Evolutionary conservation across 2,329 filamentous ascomycete genomes (phyloP), one percentile per base, ranked within the genome.

Genomic region (Geoglossum cookeanum): DNA sequence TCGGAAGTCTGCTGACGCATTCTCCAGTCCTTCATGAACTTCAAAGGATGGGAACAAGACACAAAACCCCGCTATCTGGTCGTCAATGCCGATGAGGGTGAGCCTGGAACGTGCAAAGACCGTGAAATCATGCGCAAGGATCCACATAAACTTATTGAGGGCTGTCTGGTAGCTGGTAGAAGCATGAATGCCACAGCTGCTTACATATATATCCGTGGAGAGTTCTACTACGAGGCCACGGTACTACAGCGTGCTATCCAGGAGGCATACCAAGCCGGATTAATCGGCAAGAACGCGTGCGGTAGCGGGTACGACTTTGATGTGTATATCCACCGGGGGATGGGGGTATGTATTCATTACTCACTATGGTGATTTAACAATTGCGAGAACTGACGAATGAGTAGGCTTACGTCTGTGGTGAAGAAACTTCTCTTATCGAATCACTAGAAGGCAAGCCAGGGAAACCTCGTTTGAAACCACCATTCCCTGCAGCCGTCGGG

Each of bases 101-200:
- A 98, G 74, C 92, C 92, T 33, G 92, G 92, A 71, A 98, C 92
- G 57, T 98, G 92, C 83, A 98, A 98, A 77, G 92, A 98, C 72
- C 85, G 92, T 68, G 92, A 98, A 73, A 98, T 98, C 65, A 98
- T 98, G 92, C 89, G 92, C 74, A 98, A 98, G 76, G 92, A 98
- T 71, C 92, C 92, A 61, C 92, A 98, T 78, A 98, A 98, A 79
- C 85, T 98, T 63, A 78, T 98, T 68, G 92, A 98, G 75, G 92
- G 92, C 69, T 98, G 92, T 72, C 78, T 98, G 62, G 85, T 98
- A 54, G 89, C 92, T 63, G 92, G 92, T 56, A 85, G 92, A 68
- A 90, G 92, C 68, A 98, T 98, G 92, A 98, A 98, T 75, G 92
- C 90, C 68, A 92, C 87, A 53, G 92, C 92, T 59, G 92, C 92